Evolutionary conservation across 1,284 basidiomycete species (phyloP).

Genomic region (Meira nashicola): DNA sequence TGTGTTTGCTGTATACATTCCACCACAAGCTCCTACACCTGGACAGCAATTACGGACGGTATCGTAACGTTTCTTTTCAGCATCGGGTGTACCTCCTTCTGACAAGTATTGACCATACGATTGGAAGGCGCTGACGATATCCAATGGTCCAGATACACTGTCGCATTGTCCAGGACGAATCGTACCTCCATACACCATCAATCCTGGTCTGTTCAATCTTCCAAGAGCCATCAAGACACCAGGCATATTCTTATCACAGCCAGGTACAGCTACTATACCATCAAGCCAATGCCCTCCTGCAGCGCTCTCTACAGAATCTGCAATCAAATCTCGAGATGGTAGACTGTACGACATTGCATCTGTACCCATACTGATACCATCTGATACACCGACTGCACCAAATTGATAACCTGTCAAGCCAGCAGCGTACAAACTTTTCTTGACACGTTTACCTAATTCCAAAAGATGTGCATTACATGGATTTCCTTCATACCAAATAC

Average conservation of each 20-base stretch:
- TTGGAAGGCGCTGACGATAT: conserved; percentile 52
- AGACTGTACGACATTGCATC: conserved; percentile 51
- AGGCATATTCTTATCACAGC: conserved; percentile 54
- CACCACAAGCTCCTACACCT: conserved; percentile 50
- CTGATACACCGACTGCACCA: conserved; percentile 50
- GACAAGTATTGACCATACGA: conserved; percentile 50
- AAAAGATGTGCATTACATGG: conserved; percentile 52
- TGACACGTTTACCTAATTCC: conserved; percentile 43
- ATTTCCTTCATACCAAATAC: conserved; percentile 52
- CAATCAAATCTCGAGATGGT: conserved; percentile 49
- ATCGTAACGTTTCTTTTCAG: conserved; percentile 48
- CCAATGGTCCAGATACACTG: conserved; percentile 36
- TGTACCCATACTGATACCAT: conserved; percentile 52
- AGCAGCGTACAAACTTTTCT: conserved; percentile 37
- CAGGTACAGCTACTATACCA: conserved; percentile 47
- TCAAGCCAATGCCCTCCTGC: conserved; percentile 52
- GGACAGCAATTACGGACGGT: conserved; percentile 48
- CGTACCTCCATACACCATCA: conserved; percentile 53
- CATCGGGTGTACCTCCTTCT: conserved; percentile 41
- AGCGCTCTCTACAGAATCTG: conserved; percentile 49
- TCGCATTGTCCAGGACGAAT: conserved; percentile 47
- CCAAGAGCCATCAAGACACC: conserved; percentile 52
- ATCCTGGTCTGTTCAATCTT: conserved; percentile 49
- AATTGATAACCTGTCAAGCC: conserved; percentile 52
- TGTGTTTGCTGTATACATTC: conserved; percentile 53